phyloP scores from a whole-genome alignment of 2,329 filamentous ascomycete species.

The Chrysoporthe deuterocubensis region DNA sequence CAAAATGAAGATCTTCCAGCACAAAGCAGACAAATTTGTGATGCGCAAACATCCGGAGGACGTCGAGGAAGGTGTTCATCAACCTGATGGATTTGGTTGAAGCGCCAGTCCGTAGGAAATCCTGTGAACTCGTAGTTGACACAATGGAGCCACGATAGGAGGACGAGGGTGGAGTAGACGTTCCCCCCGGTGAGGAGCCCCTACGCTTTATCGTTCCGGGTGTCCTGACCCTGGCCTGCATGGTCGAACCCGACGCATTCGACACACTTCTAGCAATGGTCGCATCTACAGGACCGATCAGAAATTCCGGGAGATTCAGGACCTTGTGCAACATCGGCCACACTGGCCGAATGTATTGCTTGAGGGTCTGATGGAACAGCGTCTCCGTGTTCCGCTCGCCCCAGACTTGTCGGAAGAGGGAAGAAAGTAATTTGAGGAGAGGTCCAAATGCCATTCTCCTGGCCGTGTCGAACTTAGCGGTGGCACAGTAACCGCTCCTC shows the following conservation, averaged over 20 bases:
- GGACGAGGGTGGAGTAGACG: slow-evolving; percentile 40
- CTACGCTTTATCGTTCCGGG: slow-evolving; percentile 44
- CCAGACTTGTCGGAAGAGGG: slow-evolving; percentile 69
- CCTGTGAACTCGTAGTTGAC: slow-evolving; percentile 58
- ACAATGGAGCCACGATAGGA: slow-evolving; percentile 42
- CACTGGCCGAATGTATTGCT: slow-evolving; percentile 64
- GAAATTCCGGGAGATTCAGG: slow-evolving; percentile 71
- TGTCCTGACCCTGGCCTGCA: slow-evolving; percentile 32
- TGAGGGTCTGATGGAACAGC: slow-evolving; percentile 63
- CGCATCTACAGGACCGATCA: slow-evolving; percentile 56
- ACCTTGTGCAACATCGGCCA: slow-evolving; percentile 68
- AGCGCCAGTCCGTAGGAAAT: slow-evolving; percentile 61
- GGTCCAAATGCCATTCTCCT: slow-evolving; percentile 66
- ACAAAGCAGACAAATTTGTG: slow-evolving; percentile 89
- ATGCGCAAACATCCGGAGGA: slow-evolving; percentile 78
- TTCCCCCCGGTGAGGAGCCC: slow-evolving; percentile 51
- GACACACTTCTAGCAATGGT: slow-evolving; percentile 42
- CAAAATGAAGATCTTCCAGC: slow-evolving; percentile 88
- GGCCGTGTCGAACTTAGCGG: slow-evolving; percentile 68
- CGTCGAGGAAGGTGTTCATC: slow-evolving; percentile 86
- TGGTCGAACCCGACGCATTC: slow-evolving; percentile 39
- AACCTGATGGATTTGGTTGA: slow-evolving; percentile 72
- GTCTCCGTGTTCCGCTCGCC: slow-evolving; percentile 69
- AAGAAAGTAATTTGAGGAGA: slow-evolving; percentile 66
- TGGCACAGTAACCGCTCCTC: slow-evolving; percentile 66